Base-by-base conservation (phyloP, 345 rosid species). In the Moricandia moricandioides region DNA sequence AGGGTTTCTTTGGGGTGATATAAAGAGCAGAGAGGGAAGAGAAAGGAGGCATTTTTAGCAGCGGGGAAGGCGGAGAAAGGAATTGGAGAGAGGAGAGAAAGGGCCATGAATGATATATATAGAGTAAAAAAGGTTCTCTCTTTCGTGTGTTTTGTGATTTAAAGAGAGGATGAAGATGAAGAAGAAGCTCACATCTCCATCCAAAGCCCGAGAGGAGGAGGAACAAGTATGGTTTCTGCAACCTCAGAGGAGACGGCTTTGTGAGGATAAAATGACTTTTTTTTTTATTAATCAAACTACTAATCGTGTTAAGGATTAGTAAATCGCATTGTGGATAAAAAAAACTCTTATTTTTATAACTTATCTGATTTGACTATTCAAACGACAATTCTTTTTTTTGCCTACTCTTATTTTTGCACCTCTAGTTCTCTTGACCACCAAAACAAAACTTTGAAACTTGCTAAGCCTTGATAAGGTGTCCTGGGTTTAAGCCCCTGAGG, bases 31-130 rank as follows among this genome's bases (percentile, higher is more conserved):
- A 34, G 72, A 51, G 76, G 73, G 70, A 63, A 61, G 55, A 77
- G 84, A 81, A 91, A 74, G 51, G 89, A 78, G 72, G 78, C 81
- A 72, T 75, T 67, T 70, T 75, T 69, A 70, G 87, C 80, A 71
- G 88, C 75, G 65, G 63, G 65, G 69, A 72, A 62, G 68, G 65
- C 27, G 82, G 82, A 65, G 65, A 59, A 56, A 69, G 55, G 55
- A 40, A 68, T 21, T 21, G 24, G 82, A 78, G 70, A 82, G 78
- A 74, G 63, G 79, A 16, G 85, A 74, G 62, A 78, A 13, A 24
- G 62, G 8, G 86, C 75, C 86, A 86, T 83, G n/a, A 3, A 54
- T 45, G 14, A 45, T 55, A 21, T 30, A 31, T 16, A 33, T 14
- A 7, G 49, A 33, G 34, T 14, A 13, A 6, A 35, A 55, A 29